Evolutionary conservation across 352 stramenopile species (phyloP), one percentile per base, ranked within the genome.

Genomic region (Plasmopara muralis): DNA sequence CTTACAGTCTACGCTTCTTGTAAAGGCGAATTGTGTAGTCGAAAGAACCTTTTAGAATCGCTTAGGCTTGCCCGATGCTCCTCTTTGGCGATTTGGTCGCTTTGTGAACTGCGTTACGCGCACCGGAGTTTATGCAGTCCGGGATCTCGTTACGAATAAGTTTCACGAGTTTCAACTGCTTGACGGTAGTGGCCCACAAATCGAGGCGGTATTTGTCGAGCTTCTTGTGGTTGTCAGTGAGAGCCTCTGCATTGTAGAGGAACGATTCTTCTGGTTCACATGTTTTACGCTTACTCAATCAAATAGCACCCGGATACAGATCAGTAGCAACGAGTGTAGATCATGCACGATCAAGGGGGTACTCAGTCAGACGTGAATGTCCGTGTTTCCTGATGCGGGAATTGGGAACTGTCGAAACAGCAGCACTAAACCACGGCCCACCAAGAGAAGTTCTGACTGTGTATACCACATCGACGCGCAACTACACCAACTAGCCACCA

Each of bases 401-500:
- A 38, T 18, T 14, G 41, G 9, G 41, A 46, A 31, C 7, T 18
- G 5, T 18, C 8, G 6, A 33, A 43, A 30, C 42, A 18, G 33
- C 51, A 58, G 28, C 43, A 25, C 38, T 49, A 42, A 48, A 45
- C 30, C 52, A n/a, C 46, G 25, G 37, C 43, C 44, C 7, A n/a
- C 47, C 4, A 16, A 30, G 51, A 59, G 35, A 28, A 59, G 52
- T 12, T 39, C 44, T 38, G 31, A 29, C 25, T 59, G 44, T 44
- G 9, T 49, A 18, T 53, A 42, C 43, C 38, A 49, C 44, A 39
- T 13, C 44, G n/a, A 18, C n/a, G 39, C 31, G 39, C 44, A 59
- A 59, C 44, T n/a, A n/a, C 39, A 59, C 44, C 30, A 49, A 59
- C 43, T 50, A 59, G 44, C 44, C 39, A 53, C 52, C 33, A 35